Evolutionary conservation across 2,329 filamentous ascomycete species (phyloP).

Genomic region (Hypoxylon sp.): DNA sequence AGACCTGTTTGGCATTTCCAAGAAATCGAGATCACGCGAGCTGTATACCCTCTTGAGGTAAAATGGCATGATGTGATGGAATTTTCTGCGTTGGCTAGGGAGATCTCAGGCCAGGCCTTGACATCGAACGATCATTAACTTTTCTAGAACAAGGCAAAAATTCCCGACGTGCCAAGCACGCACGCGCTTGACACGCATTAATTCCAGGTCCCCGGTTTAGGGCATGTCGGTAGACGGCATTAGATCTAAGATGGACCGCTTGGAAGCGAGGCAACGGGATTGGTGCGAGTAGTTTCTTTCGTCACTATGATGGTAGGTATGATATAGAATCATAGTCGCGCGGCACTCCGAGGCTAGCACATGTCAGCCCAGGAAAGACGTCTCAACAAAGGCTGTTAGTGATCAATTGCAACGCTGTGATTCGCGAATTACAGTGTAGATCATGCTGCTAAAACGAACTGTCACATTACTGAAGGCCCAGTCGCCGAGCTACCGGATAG

Average conservation of each 20-base stretch:
- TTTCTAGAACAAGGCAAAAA: slow-evolving; percentile 35
- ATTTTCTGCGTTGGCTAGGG: slow-evolving; percentile 31
- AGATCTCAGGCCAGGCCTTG: slow-evolving; percentile 29
- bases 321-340: background rate
- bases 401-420: background rate
- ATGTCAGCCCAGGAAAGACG: background rate
- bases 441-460: background rate
- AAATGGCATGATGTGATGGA: slow-evolving; percentile 42
- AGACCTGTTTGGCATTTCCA: slow-evolving; percentile 7
- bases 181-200: slow-evolving; percentile 19
- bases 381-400: background rate
- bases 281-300: background rate
- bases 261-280: too few relatives aligned
- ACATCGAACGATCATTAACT: slow-evolving; percentile 37
- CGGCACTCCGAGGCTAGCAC: slow-evolving; percentile 8
- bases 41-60: slow-evolving; percentile 16
- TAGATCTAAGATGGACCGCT: slow-evolving; percentile 27
- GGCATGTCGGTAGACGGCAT: slow-evolving; percentile 23
- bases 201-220: slow-evolving; percentile 12
- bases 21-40: slow-evolving; percentile 29
- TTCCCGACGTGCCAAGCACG: slow-evolving; percentile 23
- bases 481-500: slow-evolving; percentile 8
- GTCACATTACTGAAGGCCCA: background rate
- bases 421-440: background rate
- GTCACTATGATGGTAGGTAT: slow-evolving; percentile 2